Conservation (phyloP, 495 filamentous ascomycete genomes). For the Xylona heveae region DNA sequence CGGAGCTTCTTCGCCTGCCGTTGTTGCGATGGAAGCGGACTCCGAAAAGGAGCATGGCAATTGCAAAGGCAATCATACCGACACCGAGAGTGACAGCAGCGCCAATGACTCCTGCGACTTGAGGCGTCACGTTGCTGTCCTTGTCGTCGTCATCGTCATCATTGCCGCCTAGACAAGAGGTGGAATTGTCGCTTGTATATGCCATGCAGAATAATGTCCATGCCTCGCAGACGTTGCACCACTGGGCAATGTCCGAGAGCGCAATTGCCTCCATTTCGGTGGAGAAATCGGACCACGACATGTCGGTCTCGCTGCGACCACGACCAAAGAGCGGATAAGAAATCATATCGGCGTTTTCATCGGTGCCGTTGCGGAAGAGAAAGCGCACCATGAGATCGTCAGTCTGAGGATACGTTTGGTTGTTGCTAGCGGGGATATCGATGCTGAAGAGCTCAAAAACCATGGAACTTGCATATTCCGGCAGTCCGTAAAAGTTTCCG, state of each 20-base stretch:
- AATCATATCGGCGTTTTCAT: slow-evolving; percentile 22
- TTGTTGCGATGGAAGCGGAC: slow-evolving; percentile 13
- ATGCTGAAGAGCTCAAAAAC: slow-evolving; percentile 56
- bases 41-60: slow-evolving; percentile 20
- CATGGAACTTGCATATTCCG: slow-evolving; percentile 45
- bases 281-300: slow-evolving; percentile 44
- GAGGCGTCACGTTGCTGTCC: slow-evolving; percentile 15
- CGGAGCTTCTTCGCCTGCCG: slow-evolving; percentile 6
- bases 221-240: slow-evolving; percentile 52
- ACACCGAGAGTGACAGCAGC: slow-evolving; percentile 22
- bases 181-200: slow-evolving; percentile 7
- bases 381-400: slow-evolving; percentile 53
- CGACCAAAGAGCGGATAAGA: slow-evolving; percentile 48
- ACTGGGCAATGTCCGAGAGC: slow-evolving; percentile 32
- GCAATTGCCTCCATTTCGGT: slow-evolving; percentile 36
- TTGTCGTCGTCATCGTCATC: neutral
- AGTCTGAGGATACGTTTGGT: slow-evolving; percentile 23
- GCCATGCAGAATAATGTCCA: slow-evolving; percentile 35
- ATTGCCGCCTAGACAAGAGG: slow-evolving; percentile 3
- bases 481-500: slow-evolving; percentile 44
- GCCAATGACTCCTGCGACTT: slow-evolving; percentile 34
- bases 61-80: slow-evolving; percentile 13
- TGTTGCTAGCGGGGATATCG: slow-evolving; percentile 17
- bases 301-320: slow-evolving; percentile 21
- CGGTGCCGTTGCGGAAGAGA: slow-evolving; percentile 55